These are phyloP conservation scores for Fusarium annulatum DNA, from an alignment of 2,329 filamentous ascomycete species.

Conservation along the genomic window DNA sequence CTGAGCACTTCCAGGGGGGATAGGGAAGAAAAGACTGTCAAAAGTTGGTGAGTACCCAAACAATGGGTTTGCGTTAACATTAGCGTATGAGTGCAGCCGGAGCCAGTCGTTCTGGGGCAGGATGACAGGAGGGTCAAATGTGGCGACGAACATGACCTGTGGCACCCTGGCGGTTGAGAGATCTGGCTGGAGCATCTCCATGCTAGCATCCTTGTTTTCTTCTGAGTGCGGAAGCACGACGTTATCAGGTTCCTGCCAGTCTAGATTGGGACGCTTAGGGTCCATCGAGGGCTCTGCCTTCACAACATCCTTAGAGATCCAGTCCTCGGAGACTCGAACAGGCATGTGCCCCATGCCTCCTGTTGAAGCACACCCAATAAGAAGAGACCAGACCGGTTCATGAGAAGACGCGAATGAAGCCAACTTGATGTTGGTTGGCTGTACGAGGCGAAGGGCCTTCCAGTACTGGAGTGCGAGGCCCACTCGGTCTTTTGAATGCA, in stretches of 20 bases:
- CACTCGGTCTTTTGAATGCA: slow-evolving; percentile 75
- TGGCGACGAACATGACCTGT: slow-evolving; percentile 79
- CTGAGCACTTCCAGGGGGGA: slow-evolving; percentile 59
- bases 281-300: slow-evolving; percentile 61
- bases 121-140: slow-evolving; percentile 78
- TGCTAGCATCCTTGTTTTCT: slow-evolving; percentile 60
- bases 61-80: slow-evolving; percentile 55
- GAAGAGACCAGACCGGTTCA: slow-evolving; percentile 72
- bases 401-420: slow-evolving; percentile 53
- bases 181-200: slow-evolving; percentile 63
- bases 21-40: slow-evolving; percentile 68
- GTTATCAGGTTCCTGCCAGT: slow-evolving; percentile 80
- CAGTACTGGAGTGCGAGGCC: slow-evolving; percentile 83
- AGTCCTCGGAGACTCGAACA: slow-evolving; percentile 77
- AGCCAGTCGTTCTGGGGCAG: slow-evolving; percentile 73
- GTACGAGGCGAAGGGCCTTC: slow-evolving; percentile 69
- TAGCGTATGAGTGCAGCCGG: slow-evolving; percentile 69
- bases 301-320: slow-evolving; percentile 76
- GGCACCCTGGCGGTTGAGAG: slow-evolving; percentile 66
- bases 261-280: slow-evolving; percentile 61
- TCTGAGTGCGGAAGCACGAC: slow-evolving; percentile 65
- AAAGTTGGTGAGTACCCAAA: slow-evolving; percentile 59
- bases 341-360: slow-evolving; percentile 63
- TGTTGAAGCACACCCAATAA: slow-evolving; percentile 71
- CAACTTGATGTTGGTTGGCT: slow-evolving; percentile 50